Base-by-base conservation (phyloP, 176 grass and related monocot genomes). In the Eremochloa ophiuroides region DNA sequence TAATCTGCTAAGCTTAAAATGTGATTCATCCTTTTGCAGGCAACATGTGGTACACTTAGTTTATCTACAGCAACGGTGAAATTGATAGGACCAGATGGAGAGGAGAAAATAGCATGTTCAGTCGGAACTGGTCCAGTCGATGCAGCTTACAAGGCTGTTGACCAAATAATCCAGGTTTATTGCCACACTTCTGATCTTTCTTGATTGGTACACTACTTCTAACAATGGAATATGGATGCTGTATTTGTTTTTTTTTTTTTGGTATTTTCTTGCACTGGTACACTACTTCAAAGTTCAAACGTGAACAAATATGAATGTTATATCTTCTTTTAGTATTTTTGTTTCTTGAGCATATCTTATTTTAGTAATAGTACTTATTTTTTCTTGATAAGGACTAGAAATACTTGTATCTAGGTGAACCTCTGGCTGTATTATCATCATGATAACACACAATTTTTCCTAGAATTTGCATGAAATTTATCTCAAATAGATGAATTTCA, bases 61-160 rank as follows among this genome's bases (percentile, higher is more conserved):
- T 35, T 35, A 35, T 35, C 34, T 35, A 35, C 95, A 71, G 92
- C 95, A 77, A 97, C 95, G 27, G 90, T 94, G 15, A 97, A 97
- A 92, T 74, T 97, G 71, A 83, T 94, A 71, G 73, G 22, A 69
- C 83, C 84, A 18, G 90, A 91, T 75, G 92, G 95, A 71, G 81
- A 88, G 66, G 92, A 94, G 71, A 97, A 90, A 78, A 91, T 92
- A 83, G 92, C 83, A 31, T 94, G 92, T 70, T 88, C 85, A 27
- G 50, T 92, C 29, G 34, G 95, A 40, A 91, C 92, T 38, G 92
- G 92, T 63, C 95, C 95, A 50, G 92, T 97, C 69, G 95, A 97
- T 89, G 95, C 95, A 85, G 89, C 95, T 72, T 35, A 35, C 34
- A 35, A 35, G 34, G 34, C 34, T 71, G 86, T 95, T 84, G 96